Percentiles rank a stretch among this genome's conserved stretches.
Evolutionary conservation across 2,329 filamentous ascomycete species (phyloP).

Genomic region (Aspergillus luchuensis): DNA sequence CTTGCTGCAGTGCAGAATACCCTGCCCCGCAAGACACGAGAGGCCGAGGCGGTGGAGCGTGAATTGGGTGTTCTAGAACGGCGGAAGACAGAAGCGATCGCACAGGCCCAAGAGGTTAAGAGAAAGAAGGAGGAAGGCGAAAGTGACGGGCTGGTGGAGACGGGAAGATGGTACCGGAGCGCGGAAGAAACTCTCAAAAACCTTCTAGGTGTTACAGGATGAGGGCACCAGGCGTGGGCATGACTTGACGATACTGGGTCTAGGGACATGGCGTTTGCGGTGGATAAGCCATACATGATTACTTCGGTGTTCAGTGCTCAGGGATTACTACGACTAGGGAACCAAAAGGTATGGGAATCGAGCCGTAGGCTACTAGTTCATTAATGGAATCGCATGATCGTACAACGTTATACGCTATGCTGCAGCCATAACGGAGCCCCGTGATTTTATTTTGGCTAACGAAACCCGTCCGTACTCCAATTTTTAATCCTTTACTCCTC

Average conservation of each 20-base stretch:
- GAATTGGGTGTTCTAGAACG: constrained; percentile 47
- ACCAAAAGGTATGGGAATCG: constrained; percentile 35
- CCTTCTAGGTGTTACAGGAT: constrained; percentile 38
- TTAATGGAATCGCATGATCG: constrained; percentile 42
- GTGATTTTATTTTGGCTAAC: constrained; percentile 36
- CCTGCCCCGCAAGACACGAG: constrained; percentile 46
- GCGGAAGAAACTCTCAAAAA: constrained; percentile 45
- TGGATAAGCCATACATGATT: constrained; percentile 12
- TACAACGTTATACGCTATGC: constrained; percentile 44
- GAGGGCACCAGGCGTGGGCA: constrained; percentile 12
- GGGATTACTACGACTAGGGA: constrained; percentile 5
- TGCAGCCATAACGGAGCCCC: constrained; percentile 42
- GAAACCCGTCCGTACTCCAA: constrained; percentile 43
- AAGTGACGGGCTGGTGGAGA: constrained; percentile 49
- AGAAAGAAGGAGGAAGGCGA: constrained; percentile 48
- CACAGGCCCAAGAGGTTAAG: constrained; percentile 50
- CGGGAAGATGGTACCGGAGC: constrained; percentile 49
- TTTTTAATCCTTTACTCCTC: constrained; percentile 58
- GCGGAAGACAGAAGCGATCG: constrained; percentile 47
- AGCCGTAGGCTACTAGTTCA: constrained; percentile 41
- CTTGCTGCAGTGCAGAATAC: constrained; percentile 47
- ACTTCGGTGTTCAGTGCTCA: background rate
- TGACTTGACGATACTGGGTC: constrained; percentile 24
- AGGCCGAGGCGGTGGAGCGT: constrained; percentile 48
- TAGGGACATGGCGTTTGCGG: constrained; percentile 27